A percentile compares a stretch with the other conserved stretches of the same genome.
phyloP scores from a whole-genome alignment of 192 early-diverging fungal genomes.

The Hyaloraphidium curvatum region DNA sequence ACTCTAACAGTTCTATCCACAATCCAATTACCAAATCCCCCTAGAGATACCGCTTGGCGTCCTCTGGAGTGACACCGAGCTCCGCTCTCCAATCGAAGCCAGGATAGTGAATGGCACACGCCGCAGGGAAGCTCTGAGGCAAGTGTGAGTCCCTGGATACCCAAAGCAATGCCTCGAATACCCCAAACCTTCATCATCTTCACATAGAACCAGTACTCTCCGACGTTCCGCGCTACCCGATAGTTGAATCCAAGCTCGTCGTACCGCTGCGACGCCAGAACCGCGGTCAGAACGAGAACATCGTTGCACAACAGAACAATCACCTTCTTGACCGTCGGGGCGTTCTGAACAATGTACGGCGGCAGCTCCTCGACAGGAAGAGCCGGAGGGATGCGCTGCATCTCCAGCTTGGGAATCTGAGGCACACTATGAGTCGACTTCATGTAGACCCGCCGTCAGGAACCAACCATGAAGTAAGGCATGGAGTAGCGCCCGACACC shows the following conservation, averaged over 20 bases:
- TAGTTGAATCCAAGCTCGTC: neutral
- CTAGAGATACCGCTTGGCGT: neutral
- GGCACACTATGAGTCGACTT: neutral
- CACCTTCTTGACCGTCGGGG: neutral
- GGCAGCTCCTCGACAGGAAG: neutral
- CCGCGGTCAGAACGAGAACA: no score
- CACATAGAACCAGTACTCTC: neutral
- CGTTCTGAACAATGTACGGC: neutral
- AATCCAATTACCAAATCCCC: neutral
- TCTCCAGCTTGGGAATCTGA: neutral
- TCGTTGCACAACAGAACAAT: no score
- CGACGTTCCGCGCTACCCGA: neutral
- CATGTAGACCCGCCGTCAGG: neutral
- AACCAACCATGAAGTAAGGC: neutral
- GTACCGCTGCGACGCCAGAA: no score
- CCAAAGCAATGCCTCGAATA: neutral
- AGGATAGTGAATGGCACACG: neutral
- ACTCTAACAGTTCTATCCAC: no score
- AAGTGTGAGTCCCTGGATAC: neutral
- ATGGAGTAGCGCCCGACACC: neutral
- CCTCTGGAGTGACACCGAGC: neutral
- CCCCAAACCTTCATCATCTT: neutral
- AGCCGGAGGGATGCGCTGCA: neutral
- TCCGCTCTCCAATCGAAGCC: constrained; percentile 3
- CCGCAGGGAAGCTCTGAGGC: neutral